These are phyloP conservation scores for Erigeron philadelphicus DNA, from an alignment of 140 eudicot genomes.

Conservation along the genomic window DNA sequence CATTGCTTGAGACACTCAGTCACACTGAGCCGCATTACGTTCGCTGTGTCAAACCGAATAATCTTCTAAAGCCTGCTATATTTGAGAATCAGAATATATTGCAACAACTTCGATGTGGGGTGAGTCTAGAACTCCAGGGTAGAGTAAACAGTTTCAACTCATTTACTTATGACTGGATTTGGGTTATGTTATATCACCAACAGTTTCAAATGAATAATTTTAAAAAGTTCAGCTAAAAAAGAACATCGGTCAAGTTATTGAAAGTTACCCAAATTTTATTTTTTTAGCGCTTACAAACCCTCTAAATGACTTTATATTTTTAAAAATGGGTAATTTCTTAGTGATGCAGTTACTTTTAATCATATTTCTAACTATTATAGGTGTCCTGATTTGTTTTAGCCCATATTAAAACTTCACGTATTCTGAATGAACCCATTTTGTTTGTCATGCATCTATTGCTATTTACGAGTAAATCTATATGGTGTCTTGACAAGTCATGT, in stretches of 20 bases:
- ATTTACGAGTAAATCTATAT: not conserved
- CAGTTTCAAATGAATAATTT: not conserved
- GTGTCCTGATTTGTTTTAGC: not conserved
- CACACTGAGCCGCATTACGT: constrained; percentile 85
- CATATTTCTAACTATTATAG: not conserved
- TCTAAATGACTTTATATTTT: no score
- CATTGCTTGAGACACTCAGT: constrained; percentile 84
- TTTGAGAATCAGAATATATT: constrained; percentile 72
- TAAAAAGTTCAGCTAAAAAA: not conserved
- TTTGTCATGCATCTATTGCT: not conserved
- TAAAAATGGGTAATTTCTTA: no score
- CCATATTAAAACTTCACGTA: not conserved
- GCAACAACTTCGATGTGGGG: constrained; percentile 96
- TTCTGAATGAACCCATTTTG: not conserved
- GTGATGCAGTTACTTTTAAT: no score
- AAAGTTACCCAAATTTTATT: not conserved
- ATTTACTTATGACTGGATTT: not conserved
- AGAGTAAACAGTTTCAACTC: no score
- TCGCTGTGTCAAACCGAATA: constrained; percentile 79
- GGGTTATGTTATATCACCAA: not conserved
- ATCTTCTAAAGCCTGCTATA: constrained; percentile 67
- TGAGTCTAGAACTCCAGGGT: constrained; percentile 23
- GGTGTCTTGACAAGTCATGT: constrained; percentile 13
- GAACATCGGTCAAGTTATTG: not conserved
- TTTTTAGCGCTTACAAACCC: no score